A percentile compares a stretch with the other conserved stretches of the same genome.
Evolutionary conservation across 2,329 filamentous ascomycete genomes (phyloP).

Genomic region (Sporothrix luriei): DNA sequence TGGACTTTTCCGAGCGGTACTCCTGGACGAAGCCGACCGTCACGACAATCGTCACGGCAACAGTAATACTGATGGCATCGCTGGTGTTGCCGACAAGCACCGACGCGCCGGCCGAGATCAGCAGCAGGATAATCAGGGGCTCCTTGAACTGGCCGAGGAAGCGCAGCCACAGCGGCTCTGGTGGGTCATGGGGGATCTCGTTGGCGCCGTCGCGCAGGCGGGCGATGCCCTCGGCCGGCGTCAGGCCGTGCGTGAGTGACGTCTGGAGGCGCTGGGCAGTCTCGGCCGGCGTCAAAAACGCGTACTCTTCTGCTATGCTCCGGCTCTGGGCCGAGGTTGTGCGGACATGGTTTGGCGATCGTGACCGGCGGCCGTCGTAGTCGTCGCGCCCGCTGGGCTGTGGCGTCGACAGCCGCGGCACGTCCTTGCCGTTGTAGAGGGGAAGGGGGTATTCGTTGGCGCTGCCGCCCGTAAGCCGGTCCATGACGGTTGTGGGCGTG

Average conservation of each 20-base stretch:
- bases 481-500: slow-evolving; percentile 34
- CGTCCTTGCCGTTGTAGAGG: slow-evolving; percentile 34
- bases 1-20: slow-evolving; percentile 94
- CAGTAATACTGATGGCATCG: slow-evolving; percentile 91
- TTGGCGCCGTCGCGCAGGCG: slow-evolving; percentile 84
- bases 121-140: slow-evolving; percentile 86
- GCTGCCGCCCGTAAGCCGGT: slow-evolving; percentile 31
- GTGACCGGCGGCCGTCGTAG: slow-evolving; percentile 34
- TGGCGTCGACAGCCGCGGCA: slow-evolving; percentile 32
- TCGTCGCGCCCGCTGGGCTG: slow-evolving; percentile 28
- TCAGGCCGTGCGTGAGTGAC: slow-evolving; percentile 79
- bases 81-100: slow-evolving; percentile 91
- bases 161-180: slow-evolving; percentile 91
- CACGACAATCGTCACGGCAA: slow-evolving; percentile 96
- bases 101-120: slow-evolving; percentile 85
- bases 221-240: slow-evolving; percentile 76
- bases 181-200: slow-evolving; percentile 90
- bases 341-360: slow-evolving; percentile 35
- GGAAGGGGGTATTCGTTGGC: slow-evolving; percentile 32
- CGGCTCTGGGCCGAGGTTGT: slow-evolving; percentile 41
- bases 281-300: slow-evolving; percentile 73
- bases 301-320: slow-evolving; percentile 62
- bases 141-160: slow-evolving; percentile 98
- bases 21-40: slow-evolving; percentile 96
- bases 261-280: slow-evolving; percentile 76